A percentile compares a stretch with the other conserved stretches of the same genome.
These are phyloP conservation scores for Lodderomyces parapsilosis DNA, from an alignment of 1,139 yeast species.

Conservation along the genomic window DNA sequence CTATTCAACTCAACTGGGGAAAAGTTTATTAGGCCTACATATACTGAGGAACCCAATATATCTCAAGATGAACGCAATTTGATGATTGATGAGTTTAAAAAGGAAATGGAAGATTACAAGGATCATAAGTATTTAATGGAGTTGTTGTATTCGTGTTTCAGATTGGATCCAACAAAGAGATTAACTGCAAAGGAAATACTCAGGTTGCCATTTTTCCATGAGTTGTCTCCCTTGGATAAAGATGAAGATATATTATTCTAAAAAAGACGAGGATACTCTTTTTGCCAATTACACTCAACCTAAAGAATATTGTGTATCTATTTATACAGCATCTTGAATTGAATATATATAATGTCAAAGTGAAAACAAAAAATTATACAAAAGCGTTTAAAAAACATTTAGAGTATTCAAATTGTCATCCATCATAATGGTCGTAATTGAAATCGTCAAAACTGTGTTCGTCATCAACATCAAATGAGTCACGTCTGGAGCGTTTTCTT, in stretches of 20 bases:
- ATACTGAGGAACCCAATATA: neutral
- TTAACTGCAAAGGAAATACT: constrained; percentile 57
- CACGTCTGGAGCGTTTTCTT: constrained; percentile 22
- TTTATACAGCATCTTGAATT: neutral
- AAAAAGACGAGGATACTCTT: too few species aligned
- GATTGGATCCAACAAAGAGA: constrained; percentile 57
- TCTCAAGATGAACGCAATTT: constrained; percentile 9
- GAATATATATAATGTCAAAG: constrained; percentile 1
- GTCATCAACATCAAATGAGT: constrained; percentile 22
- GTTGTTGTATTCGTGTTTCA: constrained; percentile 52
- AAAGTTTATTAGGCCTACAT: constrained; percentile 25
- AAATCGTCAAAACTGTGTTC: constrained; percentile 15
- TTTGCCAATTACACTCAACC: too few species aligned
- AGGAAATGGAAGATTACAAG: constrained; percentile 25
- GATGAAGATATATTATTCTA: constrained; percentile 24
- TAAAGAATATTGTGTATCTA: too few species aligned
- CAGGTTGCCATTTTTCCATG: constrained; percentile 53
- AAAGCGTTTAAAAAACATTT: neutral
- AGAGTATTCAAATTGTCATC: constrained; percentile 1
- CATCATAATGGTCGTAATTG: constrained; percentile 14
- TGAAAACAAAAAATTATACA: neutral
- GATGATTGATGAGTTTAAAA: constrained; percentile 12
- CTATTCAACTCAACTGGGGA: constrained; percentile 28
- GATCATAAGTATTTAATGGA: constrained; percentile 51
- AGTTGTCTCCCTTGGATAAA: constrained; percentile 20